Percentiles rank a stretch among this genome's conserved stretches.
Evolutionary conservation across 2,329 filamentous ascomycete genomes (phyloP).

Genomic region (Neurospora sp.): DNA sequence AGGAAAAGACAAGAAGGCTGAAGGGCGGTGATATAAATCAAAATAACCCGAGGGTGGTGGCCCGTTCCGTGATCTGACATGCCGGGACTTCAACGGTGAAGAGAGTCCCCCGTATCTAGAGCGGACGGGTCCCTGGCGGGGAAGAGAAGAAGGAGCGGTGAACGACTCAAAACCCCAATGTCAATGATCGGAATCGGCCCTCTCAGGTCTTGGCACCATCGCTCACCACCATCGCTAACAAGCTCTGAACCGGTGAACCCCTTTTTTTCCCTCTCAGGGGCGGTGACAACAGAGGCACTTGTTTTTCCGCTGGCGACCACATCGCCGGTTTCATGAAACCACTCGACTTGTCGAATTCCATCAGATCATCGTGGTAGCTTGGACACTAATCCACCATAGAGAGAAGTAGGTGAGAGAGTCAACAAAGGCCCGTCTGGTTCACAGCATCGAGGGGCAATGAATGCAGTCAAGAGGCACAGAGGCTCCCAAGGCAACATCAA

Average conservation of each 20-base stretch:
- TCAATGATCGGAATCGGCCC: background rate
- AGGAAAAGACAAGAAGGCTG: background rate
- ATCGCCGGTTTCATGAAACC: background rate
- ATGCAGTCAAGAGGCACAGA: background rate
- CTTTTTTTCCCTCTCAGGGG: background rate
- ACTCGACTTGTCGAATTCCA: background rate
- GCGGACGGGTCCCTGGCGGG: background rate
- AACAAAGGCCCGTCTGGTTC: background rate
- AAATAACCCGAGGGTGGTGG: background rate
- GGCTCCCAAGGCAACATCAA: background rate
- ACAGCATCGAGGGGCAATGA: background rate
- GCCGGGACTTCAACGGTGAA: background rate
- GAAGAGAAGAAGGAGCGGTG: background rate
- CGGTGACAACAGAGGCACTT: background rate
- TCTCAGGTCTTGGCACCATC: background rate
- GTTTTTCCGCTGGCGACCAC: background rate
- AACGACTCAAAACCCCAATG: background rate
- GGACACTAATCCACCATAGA: background rate
- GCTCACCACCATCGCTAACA: background rate
- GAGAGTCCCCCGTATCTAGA: background rate
- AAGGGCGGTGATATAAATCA: background rate
- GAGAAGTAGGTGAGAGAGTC: background rate
- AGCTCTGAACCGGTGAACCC: background rate
- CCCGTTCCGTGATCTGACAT: background rate
- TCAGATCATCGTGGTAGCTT: background rate